Evolutionary conservation across 768 basidiomycete species (phyloP).

Genomic region (Symmetrospora coprosmae): DNA sequence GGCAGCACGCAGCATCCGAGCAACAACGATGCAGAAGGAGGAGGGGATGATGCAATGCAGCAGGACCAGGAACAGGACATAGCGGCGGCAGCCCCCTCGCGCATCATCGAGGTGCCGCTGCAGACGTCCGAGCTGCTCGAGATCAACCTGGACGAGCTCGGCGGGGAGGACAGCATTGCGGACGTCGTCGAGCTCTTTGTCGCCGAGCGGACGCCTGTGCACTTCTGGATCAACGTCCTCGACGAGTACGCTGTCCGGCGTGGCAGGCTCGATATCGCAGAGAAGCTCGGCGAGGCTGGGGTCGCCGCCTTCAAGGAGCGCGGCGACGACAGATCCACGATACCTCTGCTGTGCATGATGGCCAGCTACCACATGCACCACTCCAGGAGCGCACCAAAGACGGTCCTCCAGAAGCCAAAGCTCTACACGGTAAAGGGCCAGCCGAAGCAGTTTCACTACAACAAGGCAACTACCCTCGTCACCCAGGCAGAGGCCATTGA

Average conservation of each 20-base stretch:
- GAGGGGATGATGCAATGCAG: no score
- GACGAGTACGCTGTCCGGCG: conserved; percentile 38
- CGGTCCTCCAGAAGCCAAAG: conserved; percentile 60
- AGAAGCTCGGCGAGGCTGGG: conserved; percentile 47
- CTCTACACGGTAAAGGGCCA: conserved; percentile 36
- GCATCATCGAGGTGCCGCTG: conserved; percentile 17
- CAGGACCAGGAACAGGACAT: no score
- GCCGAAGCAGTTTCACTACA: not conserved
- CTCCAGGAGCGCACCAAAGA: conserved; percentile 70
- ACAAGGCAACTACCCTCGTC: not conserved
- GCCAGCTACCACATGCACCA: conserved; percentile 71
- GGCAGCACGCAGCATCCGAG: no score
- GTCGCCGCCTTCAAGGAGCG: conserved; percentile 35
- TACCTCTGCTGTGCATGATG: conserved; percentile 63
- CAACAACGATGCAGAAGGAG: no score
- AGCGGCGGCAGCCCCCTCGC: not conserved
- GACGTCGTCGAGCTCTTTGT: conserved; percentile 49
- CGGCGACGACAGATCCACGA: conserved; percentile 46
- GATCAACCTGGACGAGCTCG: conserved; percentile 74
- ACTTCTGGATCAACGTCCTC: conserved; percentile 46
- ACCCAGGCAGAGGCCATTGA: not conserved
- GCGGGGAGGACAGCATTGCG: conserved; percentile 46
- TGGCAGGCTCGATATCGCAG: conserved; percentile 34
- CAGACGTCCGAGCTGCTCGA: conserved; percentile 54
- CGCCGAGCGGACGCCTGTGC: conserved; percentile 56